Evolutionary conservation across 495 filamentous ascomycete species (phyloP), one percentile per base, ranked within the genome.

Genomic region (Podospora didyma): DNA sequence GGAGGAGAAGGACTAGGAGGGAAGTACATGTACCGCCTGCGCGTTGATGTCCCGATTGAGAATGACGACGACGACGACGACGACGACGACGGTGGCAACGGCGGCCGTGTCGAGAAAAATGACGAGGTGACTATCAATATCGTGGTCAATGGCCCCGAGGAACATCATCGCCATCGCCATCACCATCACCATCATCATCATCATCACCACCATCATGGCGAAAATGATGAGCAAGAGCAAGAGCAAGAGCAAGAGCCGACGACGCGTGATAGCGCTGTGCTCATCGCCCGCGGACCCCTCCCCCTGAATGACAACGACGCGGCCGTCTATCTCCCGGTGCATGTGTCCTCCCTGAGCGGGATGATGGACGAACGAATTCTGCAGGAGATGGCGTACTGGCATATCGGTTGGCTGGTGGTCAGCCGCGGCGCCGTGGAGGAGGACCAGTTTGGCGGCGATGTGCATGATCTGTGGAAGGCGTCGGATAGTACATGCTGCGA

Each of bases 1-100:
- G n/a, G n/a, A 41, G 37, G 3, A 4, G 37, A 5, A 41, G 37
- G 16, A 17, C 12, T 41, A 14, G 37, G 37, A 41, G 37, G 37
- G 12, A 5, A 5, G 37, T 41, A 16, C 16, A 4, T 41, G 37
- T 41, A 41, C 37, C 37, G 37, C 4, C 37, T 41, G 11, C 37
- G 37, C 4, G 37, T 14, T 41, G 37, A 41, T 17, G 37, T 35
- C 66, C 66, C 37, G 6, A 14, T 41, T 17, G 37, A 35, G 34
- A 14, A 41, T 14, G 37, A 41, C 11, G 12, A 41, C 12, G 12
- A 6, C 4, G 37, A 14, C 12, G 37, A 14, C 3, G 37, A 41
- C 12, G 37, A 41, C 12, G 12, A 41, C 16, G 37, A 41, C 4
- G 37, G n/a, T 41, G 37, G n/a, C n/a, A n/a, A n/a, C n/a, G n/a